phyloP scores from a whole-genome alignment of 257 asterid genomes.

The Solanum sejunctum region DNA sequence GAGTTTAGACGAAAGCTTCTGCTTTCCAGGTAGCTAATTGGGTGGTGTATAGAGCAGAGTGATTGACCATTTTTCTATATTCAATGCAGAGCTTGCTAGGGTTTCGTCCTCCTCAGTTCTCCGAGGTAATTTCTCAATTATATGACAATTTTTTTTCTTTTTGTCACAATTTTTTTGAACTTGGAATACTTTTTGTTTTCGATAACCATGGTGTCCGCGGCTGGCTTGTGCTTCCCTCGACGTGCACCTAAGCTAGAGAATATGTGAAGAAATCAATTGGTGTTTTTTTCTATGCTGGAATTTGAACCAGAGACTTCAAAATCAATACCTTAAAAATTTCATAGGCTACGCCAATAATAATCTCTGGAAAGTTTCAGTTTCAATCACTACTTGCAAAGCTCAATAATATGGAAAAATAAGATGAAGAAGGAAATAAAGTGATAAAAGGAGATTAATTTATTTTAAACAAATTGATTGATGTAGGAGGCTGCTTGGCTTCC shows the following conservation, averaged over 20 bases:
- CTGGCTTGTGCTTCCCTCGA: too few relatives aligned
- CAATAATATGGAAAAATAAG: not conserved
- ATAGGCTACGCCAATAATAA: not conserved
- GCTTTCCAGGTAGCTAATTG: not conserved
- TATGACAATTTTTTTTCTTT: not conserved
- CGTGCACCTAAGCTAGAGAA: too few relatives aligned
- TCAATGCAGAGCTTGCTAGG: conserved; percentile 33
- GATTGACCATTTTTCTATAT: not conserved
- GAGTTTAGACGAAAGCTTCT: not conserved
- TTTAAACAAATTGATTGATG: not conserved
- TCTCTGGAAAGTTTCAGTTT: not conserved
- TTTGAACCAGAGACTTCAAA: not conserved
- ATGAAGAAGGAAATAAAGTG: not conserved
- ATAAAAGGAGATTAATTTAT: not conserved
- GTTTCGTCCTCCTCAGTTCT: conserved; percentile 56
- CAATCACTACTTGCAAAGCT: not conserved
- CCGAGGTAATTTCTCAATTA: conserved; percentile 28
- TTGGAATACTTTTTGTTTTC: too few relatives aligned
- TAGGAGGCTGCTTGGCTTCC: conserved; percentile 65
- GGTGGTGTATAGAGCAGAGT: not conserved
- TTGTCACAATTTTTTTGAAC: not conserved
- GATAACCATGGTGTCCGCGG: too few relatives aligned
- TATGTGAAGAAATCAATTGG: too few relatives aligned
- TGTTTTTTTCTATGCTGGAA: too few relatives aligned
- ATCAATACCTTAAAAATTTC: not conserved